Evolutionary conservation across 2,329 filamentous ascomycete species (phyloP), one percentile per base, ranked within the genome.

Genomic region (Pseudogymnoascus destructans): DNA sequence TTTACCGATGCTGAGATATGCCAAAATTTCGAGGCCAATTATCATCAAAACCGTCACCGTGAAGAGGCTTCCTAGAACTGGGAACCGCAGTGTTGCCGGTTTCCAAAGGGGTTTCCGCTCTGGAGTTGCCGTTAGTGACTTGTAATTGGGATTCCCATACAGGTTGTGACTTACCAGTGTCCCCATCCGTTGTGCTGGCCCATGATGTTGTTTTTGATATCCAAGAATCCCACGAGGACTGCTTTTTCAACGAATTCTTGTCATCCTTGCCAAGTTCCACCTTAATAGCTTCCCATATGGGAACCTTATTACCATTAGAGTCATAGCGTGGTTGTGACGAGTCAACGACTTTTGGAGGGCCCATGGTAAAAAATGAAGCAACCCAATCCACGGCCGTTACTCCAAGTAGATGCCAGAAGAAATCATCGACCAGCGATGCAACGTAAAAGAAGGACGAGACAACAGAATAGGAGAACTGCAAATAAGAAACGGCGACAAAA

Each of bases 11-110:
- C 60, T 63, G 19, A 61, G 58, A 1, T 69, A 66, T 0, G 77
- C 71, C 0, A 82, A 63, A 0, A 72, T 63, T 58, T 80, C 77
- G 0, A 82, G 66, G 0, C 73, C 59, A 0, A 67, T 65, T 0
- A 78, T 75, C 0, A 82, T 61, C 0, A 66, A 58, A 30, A 75
- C 57, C 0, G 74, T 74, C 0, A 71, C 57, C 0, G 70, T 11
- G 0, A 73, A 68, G 0, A 79, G 63, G 1, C 63, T 60, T 0
- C 67, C 55, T 0, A 79, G 67, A 0, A 77, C 70, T 0, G 72
- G 66, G 0, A 66, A 64, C 49, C 66, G 65, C 2, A 75, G 61
- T 0, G 72, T 72, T 1, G 65, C 13, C 0, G 73, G 73, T 27
- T 69, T 74, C 73, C 73, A 75, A 11, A 52, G 25, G 3, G 42